A percentile compares a stretch with the other conserved stretches of the same genome.
These are phyloP conservation scores for Toxoplasma gondii DNA, from an alignment of 169 alveolate species.

Conservation along the genomic window DNA sequence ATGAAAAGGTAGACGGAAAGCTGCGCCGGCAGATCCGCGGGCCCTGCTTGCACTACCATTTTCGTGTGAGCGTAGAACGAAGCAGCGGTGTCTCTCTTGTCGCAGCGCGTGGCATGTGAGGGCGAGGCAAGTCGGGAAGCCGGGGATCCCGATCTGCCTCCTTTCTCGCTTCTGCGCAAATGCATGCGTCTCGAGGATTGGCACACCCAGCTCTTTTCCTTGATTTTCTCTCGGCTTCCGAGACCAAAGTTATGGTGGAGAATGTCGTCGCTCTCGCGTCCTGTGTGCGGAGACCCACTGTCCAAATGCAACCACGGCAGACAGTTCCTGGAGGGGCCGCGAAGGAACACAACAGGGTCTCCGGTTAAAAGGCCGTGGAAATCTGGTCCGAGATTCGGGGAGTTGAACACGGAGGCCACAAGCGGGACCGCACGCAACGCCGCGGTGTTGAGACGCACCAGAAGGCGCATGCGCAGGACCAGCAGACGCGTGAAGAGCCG, in stretches of 20 bases:
- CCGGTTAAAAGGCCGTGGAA: conserved; percentile 74
- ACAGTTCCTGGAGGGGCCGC: not conserved
- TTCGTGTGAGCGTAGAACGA: conserved; percentile 48
- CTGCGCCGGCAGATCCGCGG: conserved; percentile 76
- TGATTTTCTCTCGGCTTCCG: too few species aligned
- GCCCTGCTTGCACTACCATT: conserved; percentile 77
- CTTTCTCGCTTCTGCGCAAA: not conserved
- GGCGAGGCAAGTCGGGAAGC: not conserved
- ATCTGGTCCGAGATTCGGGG: conserved; percentile 70
- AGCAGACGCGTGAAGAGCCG: conserved; percentile 46
- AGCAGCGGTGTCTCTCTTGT: conserved; percentile 60
- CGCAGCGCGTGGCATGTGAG: conserved; percentile 40
- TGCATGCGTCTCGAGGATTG: conserved; percentile 11
- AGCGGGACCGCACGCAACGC: conserved; percentile 71
- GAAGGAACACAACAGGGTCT: conserved; percentile 43
- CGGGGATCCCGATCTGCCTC: not conserved
- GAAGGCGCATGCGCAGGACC: conserved; percentile 52
- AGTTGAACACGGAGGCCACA: conserved; percentile 73
- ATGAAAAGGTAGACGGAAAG: conserved; percentile 71
- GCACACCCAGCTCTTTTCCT: not conserved
- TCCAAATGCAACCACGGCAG: not conserved
- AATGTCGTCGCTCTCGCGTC: too few species aligned
- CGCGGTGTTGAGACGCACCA: conserved; percentile 65
- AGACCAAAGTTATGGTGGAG: too few species aligned
- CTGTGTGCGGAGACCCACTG: too few species aligned